Base-by-base conservation (phyloP, 1,284 basidiomycete genomes). In the Cutaneotrichosporon cutaneum region DNA sequence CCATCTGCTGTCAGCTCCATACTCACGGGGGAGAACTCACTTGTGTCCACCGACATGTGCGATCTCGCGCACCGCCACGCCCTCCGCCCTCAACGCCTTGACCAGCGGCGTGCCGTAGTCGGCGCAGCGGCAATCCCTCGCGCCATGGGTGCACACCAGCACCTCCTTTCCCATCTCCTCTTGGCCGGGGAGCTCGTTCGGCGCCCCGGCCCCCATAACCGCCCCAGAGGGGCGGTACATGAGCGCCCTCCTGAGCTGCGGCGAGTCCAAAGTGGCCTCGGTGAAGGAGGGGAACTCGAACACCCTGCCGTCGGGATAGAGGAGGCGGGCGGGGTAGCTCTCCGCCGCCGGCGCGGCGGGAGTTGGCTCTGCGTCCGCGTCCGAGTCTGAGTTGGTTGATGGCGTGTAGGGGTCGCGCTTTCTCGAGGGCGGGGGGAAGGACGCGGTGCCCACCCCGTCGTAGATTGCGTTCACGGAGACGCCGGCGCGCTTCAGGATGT, bases 21-120 rank as follows among this genome's bases (percentile, higher is more conserved):
- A n/a, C n/a, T n/a, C n/a, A n/a, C n/a, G n/a, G n/a, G n/a, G n/a
- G n/a, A n/a, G n/a, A n/a, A n/a, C n/a, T n/a, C n/a, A 92, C 89
- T 89, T 84, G 79, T 94, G 91, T 26, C 90, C 90, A 2, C 91
- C 91, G 48, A 93, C 87, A 78, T 93, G 91, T 1, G 84, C 88
- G 14, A 89, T 84, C 67, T 90, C 86, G 2, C 85, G 84, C 1
- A 92, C 78, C 54, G 78, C 80, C 3, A 80, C 39, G 1, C 64
- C 56, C 60, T 58, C 82, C 71, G 54, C 78, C 73, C 68, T 61
- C 27, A 81, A 64, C 1, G 73, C 72, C 3, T 61, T 58, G 2
- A 79, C 74, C 18, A 82, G 65, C 8, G 75, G 72, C 11, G 77
- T 82, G 0, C 91, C 90, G 18, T 76, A 82, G 22, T 88, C 83